Base-by-base conservation (phyloP, 495 filamentous ascomycete genomes). In the Cryomyces minteri region DNA sequence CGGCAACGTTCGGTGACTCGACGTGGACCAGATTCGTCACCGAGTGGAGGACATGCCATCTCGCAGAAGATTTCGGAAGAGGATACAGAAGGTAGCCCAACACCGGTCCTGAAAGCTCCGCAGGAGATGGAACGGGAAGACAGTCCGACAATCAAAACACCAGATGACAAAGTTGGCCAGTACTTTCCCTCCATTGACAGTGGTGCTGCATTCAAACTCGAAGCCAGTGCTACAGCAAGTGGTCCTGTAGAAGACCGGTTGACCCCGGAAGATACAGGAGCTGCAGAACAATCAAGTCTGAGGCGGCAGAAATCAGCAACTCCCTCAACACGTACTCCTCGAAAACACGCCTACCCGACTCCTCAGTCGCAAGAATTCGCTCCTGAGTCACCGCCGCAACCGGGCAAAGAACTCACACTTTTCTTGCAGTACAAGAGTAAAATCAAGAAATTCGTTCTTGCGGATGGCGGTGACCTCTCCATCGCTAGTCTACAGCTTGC, bases 381-480 rank as follows among this genome's bases (percentile, higher is more conserved):
- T 33, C 70, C 78, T 30, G 83, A 85, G 41, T 77, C 80, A 34
- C 80, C 82, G 33, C 79, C 81, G 0, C 81, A 84, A 43, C 72
- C 81, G 2, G 79, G 79, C 2, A 94, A 94, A 57, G 86, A 94
- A 52, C 67, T 96, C 29, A 95, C 88, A 0, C 66, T 98, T n/a
- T 98, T 96, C 60, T 60, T 98, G 37, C 92, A 98, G 64, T 94
- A 95, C 63, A 93, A 87, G 54, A 88, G 80, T 49, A 87, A 88
- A 55, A 90, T 96, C 48, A 95, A 95, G 64, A 96, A 96, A 54
- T 93, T 88, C 56, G 75, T 94, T 6, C 73, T 98, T 8, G 64
- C 82, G 2, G 88, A 88, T 54, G 88, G 87, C 4, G 73, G 77
- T 7, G 85, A 82, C 39, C 67, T 98, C 11, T 86, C 87, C 14